Base-by-base conservation (phyloP, 164 flowering plant species). In the Cinnamomum chago region DNA sequence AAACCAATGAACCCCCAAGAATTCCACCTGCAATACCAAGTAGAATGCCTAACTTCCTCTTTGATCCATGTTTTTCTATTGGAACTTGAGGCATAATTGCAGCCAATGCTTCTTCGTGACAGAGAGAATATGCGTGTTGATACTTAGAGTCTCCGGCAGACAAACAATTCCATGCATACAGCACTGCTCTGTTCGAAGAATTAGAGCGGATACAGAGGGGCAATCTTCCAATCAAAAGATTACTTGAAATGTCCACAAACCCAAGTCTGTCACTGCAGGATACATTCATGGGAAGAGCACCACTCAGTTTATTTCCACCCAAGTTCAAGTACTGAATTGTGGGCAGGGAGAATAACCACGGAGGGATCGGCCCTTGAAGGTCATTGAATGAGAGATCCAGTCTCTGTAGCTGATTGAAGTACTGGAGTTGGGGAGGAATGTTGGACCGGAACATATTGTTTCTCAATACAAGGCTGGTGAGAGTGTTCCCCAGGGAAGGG, bases 91-190 rank as follows among this genome's bases (percentile, higher is more conserved):
- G 95, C 80, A 83, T 79, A 33, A 89, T 50, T 65, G 75, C 97
- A 62, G 97, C 97, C 73, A 93, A 72, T 68, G 98, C 97, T 72
- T 84, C 87, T 23, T 83, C 82, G 13, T 84, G 81, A 75, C 98
- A 93, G 75, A 76, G 88, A 5, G 89, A 75, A 69, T 28, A 35
- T 0, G 89, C 80, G 28, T 85, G 87, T 77, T 94, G 98, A 74
- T 77, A 70, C n/a, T 72, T 86, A 11, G 82, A 58, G 64, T 75
- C 79, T 12, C 83, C 85, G 67, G 68, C 65, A 0, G 86, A 76
- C 74, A 94, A 79, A 72, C 98, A 94, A 76, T 94, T 94, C 89
- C 92, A 83, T 1, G 85, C 75, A 69, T 78, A 77, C 0, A 79
- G 20, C 13, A 89, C 88, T 1, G 85, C 83, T 30, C 83, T 76